Evolutionary conservation across 306 rosid genomes (phyloP).

Genomic region (Datisca glomerata): DNA sequence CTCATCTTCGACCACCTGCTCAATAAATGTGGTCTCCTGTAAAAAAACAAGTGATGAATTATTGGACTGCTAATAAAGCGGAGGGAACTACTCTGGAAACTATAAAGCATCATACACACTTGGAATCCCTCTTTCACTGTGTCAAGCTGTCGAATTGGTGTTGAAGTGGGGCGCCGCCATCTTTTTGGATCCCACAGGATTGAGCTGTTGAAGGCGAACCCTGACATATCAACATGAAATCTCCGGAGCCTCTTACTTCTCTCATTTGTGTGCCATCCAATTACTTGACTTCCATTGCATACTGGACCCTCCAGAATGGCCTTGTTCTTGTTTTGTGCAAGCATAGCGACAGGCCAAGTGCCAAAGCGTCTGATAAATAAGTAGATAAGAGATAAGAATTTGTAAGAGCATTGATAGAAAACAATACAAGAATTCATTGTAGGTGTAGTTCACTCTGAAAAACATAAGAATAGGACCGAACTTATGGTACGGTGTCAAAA

Average conservation of each 20-base stretch:
- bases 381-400: constrained; percentile 17
- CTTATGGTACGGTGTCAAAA: too few relatives aligned
- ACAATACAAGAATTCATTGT: background rate
- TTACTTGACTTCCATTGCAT: constrained; percentile 83
- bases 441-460: too few relatives aligned
- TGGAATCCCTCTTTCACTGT: constrained; percentile 95
- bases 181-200: constrained; percentile 91
- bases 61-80: constrained; percentile 3
- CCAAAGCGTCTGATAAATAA: constrained; percentile 65
- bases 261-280: constrained; percentile 97
- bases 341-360: constrained; percentile 99
- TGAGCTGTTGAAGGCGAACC: constrained; percentile 97
- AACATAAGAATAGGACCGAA: too few relatives aligned
- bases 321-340: constrained; percentile 87
- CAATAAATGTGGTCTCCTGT: constrained; percentile 92
- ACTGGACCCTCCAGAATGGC: constrained; percentile 96
- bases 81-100: constrained; percentile 2
- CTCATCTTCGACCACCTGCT: constrained; percentile 89
- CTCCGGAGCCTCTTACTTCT: constrained; percentile 79
- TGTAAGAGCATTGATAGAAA: background rate
- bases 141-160: constrained; percentile 69
- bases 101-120: too few relatives aligned
- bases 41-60: constrained; percentile 12
- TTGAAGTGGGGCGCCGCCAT: constrained; percentile 65
- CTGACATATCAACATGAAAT: constrained; percentile 99